Evolutionary conservation across 306 rosid genomes (phyloP).

Genomic region (Ammopiptanthus mongolicus): DNA sequence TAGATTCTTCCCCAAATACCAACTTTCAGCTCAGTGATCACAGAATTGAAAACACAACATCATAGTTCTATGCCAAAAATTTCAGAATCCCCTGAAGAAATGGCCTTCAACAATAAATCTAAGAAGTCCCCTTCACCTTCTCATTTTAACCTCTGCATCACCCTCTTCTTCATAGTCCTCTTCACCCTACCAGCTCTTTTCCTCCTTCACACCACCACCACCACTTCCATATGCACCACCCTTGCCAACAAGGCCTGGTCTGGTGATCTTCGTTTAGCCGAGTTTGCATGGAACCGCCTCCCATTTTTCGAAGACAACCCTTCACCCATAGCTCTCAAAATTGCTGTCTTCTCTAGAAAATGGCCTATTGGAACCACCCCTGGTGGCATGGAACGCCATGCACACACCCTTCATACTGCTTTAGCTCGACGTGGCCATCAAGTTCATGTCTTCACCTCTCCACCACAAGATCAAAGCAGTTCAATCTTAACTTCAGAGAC

Average conservation of each 20-base stretch:
- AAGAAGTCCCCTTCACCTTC: conserved; percentile 42
- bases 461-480: conserved; percentile 27
- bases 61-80: conserved; percentile 8
- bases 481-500: conserved; percentile 5
- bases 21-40: neutral
- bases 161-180: conserved; percentile 68
- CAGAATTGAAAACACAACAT: conserved; percentile 10
- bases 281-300: conserved; percentile 85
- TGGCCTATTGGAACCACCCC: conserved; percentile 86
- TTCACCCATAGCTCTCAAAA: conserved; percentile 44
- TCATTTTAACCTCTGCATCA: conserved; percentile 51
- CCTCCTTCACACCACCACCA: conserved; percentile 58
- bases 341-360: conserved; percentile 88
- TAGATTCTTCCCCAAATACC: conserved; percentile 15
- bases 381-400: conserved; percentile 99
- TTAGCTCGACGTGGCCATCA: conserved; percentile 75
- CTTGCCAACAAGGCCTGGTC: conserved; percentile 52
- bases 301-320: conserved; percentile 31
- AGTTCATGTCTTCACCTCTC: conserved; percentile 86
- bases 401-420: conserved; percentile 78
- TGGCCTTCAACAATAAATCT: conserved; percentile 62
- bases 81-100: conserved; percentile 23
- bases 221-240: conserved; percentile 55
- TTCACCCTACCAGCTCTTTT: conserved; percentile 66
- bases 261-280: conserved; percentile 68